Evolutionary conservation across 1,284 basidiomycete species (phyloP).

Genomic region (Stygiomarasmius scandens): DNA sequence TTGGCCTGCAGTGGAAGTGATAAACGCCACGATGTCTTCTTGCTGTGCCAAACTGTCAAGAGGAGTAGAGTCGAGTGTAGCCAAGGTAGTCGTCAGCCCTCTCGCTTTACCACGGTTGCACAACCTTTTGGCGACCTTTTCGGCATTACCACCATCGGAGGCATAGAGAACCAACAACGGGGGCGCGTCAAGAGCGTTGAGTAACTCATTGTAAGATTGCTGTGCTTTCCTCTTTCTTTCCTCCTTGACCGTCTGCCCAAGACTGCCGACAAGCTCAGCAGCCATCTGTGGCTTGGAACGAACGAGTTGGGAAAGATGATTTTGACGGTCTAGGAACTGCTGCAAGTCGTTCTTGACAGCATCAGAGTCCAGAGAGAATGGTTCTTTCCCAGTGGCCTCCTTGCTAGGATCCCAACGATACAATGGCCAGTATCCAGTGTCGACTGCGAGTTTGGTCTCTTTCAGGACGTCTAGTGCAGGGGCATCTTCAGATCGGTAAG

Average conservation of each 20-base stretch:
- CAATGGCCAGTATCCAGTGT: conserved; percentile 96
- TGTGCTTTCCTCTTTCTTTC: conserved; percentile 85
- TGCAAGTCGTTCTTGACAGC: conserved; percentile 94
- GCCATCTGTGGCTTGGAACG: conserved; percentile 82
- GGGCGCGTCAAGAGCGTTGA: conserved; percentile 87
- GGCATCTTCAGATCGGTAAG: conserved; percentile 78
- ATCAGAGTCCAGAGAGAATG: conserved; percentile 93
- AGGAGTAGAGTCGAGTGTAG: conserved; percentile 77
- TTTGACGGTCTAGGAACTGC: conserved; percentile 94
- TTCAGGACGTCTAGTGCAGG: conserved; percentile 89
- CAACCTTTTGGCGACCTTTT: conserved; percentile 94
- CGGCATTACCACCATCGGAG: conserved; percentile 92
- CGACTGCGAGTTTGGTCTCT: conserved; percentile 96
- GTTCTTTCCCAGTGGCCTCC: conserved; percentile 74
- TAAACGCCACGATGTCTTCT: conserved; percentile 85
- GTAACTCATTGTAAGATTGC: conserved; percentile 84
- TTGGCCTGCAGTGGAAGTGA: conserved; percentile 98
- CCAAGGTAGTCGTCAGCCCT: conserved; percentile 77
- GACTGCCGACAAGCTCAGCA: conserved; percentile 81
- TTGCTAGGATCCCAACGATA: conserved; percentile 97
- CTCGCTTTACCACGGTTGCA: conserved; percentile 83
- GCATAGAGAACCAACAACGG: conserved; percentile 90
- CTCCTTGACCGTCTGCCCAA: conserved; percentile 85
- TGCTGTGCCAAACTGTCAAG: conserved; percentile 70
- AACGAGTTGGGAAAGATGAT: conserved; percentile 92